Evolutionary conservation across 2,329 filamentous ascomycete species (phyloP), one percentile per base, ranked within the genome.

Genomic region (Monosporascus sp.): DNA sequence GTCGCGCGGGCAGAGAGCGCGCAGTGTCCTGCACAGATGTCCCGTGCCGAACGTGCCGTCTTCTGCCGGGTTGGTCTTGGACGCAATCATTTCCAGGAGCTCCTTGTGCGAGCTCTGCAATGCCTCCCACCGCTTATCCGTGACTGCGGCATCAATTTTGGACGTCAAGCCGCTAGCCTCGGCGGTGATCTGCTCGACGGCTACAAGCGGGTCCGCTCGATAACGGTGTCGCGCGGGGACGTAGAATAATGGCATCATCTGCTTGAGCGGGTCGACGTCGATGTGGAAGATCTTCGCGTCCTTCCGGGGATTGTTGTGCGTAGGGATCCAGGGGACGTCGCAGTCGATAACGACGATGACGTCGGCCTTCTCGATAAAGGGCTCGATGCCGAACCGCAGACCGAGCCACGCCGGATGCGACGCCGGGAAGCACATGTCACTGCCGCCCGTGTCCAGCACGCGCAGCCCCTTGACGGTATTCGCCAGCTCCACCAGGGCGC

Each of bases 241-340:
- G 60, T 90, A 91, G 63, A 86, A 86, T 18, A 90, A 74, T 0
- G 86, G 86, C 76, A 90, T 90, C 67, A 85, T 79, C 67, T 86
- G 82, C 72, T 87, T 87, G 24, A 86, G 70, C 1, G 84, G 82
- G 58, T 87, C 84, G 47, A 84, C 74, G 59, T 87, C 84, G 44
- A 87, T 76, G 61, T 87, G 84, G 69, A 81, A 85, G 51, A 87
- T 72, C 56, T 74, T 75, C 20, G 79, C 78, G 17, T 77, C 74
- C 2, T 72, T 67, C 1, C 68, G 68, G 0, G 84, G 84, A 57
- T 75, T 75, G 68, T 81, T 84, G 17, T 84, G 83, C 0, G 90
- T 94, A n/a, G 86, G 85, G 51, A 97, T 91, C 90, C 91, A 97
- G 0, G 92, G 92, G 0, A 96, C 90, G 65, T 97, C 92, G 58